Percentiles rank a stretch among this genome's conserved stretches.
Evolutionary conservation across 1,139 yeast genomes (phyloP).

Genomic region (Yamadazyma jaroonii): DNA sequence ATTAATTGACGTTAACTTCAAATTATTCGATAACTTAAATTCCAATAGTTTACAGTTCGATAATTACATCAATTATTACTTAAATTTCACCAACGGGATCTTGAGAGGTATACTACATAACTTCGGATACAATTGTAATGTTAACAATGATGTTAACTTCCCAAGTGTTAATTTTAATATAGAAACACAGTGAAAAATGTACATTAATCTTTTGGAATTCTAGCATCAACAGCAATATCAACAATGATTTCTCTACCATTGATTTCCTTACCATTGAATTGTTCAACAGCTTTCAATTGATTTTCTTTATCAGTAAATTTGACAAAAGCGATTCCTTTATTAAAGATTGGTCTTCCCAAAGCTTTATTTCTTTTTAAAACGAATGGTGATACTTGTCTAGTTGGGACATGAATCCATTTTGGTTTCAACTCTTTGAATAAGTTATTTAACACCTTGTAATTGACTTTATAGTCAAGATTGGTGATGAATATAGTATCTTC

Average conservation of each 20-base stretch:
- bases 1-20: slow-evolving; percentile 64
- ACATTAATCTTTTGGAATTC: slow-evolving; percentile 22
- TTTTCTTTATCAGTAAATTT: slow-evolving; percentile 47
- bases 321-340: slow-evolving; percentile 65
- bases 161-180: slow-evolving; percentile 75
- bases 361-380: slow-evolving; percentile 38
- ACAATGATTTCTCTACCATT: slow-evolving; percentile 54
- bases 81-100: slow-evolving; percentile 83
- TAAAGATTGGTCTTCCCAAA: slow-evolving; percentile 41
- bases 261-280: slow-evolving; percentile 50
- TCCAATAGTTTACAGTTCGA: slow-evolving; percentile 49
- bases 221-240: slow-evolving; percentile 55
- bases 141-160: slow-evolving; percentile 62
- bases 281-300: slow-evolving; percentile 48
- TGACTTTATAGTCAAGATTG: slow-evolving; percentile 51
- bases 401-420: slow-evolving; percentile 57
- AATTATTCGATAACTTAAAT: slow-evolving; percentile 53
- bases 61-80: slow-evolving; percentile 49
- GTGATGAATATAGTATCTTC: slow-evolving; percentile 56
- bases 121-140: slow-evolving; percentile 65
- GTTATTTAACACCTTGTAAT: slow-evolving; percentile 40
- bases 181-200: slow-evolving; percentile 49
- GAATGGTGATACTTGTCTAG: slow-evolving; percentile 40
- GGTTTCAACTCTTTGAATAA: slow-evolving; percentile 49
- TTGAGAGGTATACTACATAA: slow-evolving; percentile 76